Evolutionary conservation across 257 asterid genomes (phyloP).

Genomic region (Capsicum pubescens): DNA sequence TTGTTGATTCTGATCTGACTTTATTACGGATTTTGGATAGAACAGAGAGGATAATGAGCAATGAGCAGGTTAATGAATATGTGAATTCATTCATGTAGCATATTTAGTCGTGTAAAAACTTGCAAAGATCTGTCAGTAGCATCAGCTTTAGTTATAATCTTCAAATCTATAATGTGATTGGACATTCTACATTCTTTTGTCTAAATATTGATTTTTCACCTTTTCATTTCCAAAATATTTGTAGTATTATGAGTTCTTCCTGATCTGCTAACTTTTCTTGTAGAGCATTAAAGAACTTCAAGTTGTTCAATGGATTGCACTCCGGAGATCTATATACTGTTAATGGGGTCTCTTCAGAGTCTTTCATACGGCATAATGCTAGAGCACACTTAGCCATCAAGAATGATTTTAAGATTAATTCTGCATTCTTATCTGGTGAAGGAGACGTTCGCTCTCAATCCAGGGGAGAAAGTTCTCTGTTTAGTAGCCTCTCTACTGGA

Average conservation of each 20-base stretch:
- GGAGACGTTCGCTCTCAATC: constrained; percentile 49
- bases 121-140: background rate
- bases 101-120: background rate
- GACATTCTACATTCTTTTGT: no score
- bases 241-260: constrained; percentile 24
- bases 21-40: background rate
- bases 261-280: constrained; percentile 26
- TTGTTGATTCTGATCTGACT: background rate
- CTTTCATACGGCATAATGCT: constrained; percentile 43
- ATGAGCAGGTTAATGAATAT: background rate
- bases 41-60: background rate
- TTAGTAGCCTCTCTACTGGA: constrained; percentile 56
- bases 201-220: background rate
- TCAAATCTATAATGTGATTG: constrained; percentile 16
- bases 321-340: constrained; percentile 41
- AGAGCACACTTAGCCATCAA: constrained; percentile 50
- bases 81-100: background rate
- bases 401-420: constrained; percentile 46
- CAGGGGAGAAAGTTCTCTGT: constrained; percentile 40
- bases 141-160: constrained; percentile 16
- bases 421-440: constrained; percentile 60
- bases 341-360: constrained; percentile 47
- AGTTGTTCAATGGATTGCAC: constrained; percentile 57
- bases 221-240: background rate
- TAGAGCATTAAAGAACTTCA: constrained; percentile 48